Evolutionary conservation across 495 filamentous ascomycete species (phyloP).

Genomic region (Thozetella sp.): DNA sequence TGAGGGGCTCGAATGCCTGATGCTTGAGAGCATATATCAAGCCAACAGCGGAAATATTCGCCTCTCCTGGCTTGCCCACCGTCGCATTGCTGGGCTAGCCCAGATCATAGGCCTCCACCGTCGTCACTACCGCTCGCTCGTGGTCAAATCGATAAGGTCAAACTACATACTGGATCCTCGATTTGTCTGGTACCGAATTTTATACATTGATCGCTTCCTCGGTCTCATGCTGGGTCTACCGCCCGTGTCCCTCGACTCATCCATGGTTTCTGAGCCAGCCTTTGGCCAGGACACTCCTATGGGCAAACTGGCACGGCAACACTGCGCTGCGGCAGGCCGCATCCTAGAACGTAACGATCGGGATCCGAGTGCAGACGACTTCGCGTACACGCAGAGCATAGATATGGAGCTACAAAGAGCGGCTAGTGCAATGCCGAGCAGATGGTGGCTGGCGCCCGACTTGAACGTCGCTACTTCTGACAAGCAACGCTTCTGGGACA

Average conservation of each 20-base stretch:
- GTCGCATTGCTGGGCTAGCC: slow-evolving; percentile 33
- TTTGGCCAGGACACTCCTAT: slow-evolving; percentile 15
- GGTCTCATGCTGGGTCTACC: slow-evolving; percentile 22
- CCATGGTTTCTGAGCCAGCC: slow-evolving; percentile 11
- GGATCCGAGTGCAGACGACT: slow-evolving; percentile 5
- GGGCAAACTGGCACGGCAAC: slow-evolving; percentile 23
- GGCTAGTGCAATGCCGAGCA: slow-evolving; percentile 18
- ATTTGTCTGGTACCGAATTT: slow-evolving; percentile 26
- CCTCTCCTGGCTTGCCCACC: slow-evolving; percentile 31
- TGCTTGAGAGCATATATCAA: slow-evolving; percentile 43
- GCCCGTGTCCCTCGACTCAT: slow-evolving; percentile 10
- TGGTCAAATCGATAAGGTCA: not conserved
- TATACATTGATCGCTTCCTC: slow-evolving; percentile 16
- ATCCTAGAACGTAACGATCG: slow-evolving; percentile 29
- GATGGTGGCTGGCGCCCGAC: slow-evolving; percentile 28
- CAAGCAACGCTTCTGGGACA: slow-evolving; percentile 14
- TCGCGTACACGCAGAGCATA: slow-evolving; percentile 13
- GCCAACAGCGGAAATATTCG: slow-evolving; percentile 41
- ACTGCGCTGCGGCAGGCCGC: slow-evolving; percentile 14
- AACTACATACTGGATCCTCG: slow-evolving; percentile 5
- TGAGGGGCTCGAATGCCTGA: slow-evolving; percentile 47
- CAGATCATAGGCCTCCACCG: slow-evolving; percentile 39
- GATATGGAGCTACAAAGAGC: slow-evolving; percentile 18
- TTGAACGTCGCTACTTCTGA: slow-evolving; percentile 8
- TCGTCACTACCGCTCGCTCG: slow-evolving; percentile 6